These are phyloP conservation scores for Mycena vulgaris DNA, from an alignment of 768 basidiomycete genomes.

Conservation along the genomic window DNA sequence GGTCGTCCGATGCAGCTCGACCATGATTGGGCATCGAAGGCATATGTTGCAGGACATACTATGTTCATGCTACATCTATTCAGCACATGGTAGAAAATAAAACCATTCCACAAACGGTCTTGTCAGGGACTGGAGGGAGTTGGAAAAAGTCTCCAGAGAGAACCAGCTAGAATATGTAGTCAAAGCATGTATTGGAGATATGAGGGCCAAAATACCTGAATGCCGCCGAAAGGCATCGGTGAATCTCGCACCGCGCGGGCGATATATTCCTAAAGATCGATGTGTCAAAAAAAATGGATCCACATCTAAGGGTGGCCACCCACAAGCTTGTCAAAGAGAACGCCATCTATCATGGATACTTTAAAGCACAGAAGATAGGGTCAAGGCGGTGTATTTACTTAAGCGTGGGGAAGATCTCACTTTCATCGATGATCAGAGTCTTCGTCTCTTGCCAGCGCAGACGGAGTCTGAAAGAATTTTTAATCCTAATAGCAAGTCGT, in stretches of 20 bases:
- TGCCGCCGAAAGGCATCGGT: conserved; percentile 73
- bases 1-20: conserved; percentile 62
- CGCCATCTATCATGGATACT: conserved; percentile 86
- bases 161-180: conserved; percentile 64
- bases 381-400: background rate
- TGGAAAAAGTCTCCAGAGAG: conserved; percentile 88
- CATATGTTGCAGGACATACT: conserved; percentile 68
- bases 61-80: too few species aligned
- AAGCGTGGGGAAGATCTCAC: conserved; percentile 53
- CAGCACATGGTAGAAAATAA: too few species aligned
- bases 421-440: conserved; percentile 81
- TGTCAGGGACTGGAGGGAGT: conserved; percentile 78
- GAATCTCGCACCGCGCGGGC: conserved; percentile 59
- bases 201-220: conserved; percentile 61
- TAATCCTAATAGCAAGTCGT: conserved; percentile 56
- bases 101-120: too few species aligned
- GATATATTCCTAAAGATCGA: conserved; percentile 55
- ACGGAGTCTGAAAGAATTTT: conserved; percentile 34
- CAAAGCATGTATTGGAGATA: background rate
- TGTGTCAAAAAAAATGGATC: background rate
- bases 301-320: background rate
- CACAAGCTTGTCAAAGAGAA: conserved; percentile 76
- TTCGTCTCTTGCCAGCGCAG: conserved; percentile 66
- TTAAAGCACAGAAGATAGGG: background rate
- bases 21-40: conserved; percentile 81